Evolutionary conservation across 805 yeast species (phyloP), one percentile per base, ranked within the genome.

Genomic region (Pichia rugopelliculosa): DNA sequence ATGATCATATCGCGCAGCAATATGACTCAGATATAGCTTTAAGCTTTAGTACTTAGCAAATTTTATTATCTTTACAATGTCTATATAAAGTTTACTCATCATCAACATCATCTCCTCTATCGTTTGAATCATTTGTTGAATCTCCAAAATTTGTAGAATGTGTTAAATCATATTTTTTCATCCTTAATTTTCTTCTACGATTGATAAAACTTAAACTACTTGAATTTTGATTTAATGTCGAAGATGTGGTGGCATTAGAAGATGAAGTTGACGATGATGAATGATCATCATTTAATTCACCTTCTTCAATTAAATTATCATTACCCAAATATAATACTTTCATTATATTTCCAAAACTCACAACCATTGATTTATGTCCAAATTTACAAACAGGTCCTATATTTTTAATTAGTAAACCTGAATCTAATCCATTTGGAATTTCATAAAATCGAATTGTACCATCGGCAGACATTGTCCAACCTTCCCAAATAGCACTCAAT

Each of bases 281-380:
- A 56, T 68, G 59, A 59, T 70, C 60, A 59, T 67, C 65, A 49
- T 71, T 74, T 49, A 75, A 73, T 33, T 75, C 73, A 38, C 77
- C 80, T 44, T 75, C 76, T 53, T 80, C 83, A 23, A 84, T 76
- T 52, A 84, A 68, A 51, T 83, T 87, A 49, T 83, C 88, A 56
- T 78, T 82, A 7, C 95, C 95, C 53, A 85, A 70, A 59, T 84
- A 86, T 26, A 87, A 66, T 27, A 87, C 75, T 59, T 83, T 82
- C 74, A 87, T 75, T 17, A 77, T 62, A 54, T 82, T 83, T 26
- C 93, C 95, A 61, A 85, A 82, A 23, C 81, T 81, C 23, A 84
- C 82, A 36, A 85, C 82, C 20, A 86, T 77, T 0, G 93, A 76
- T 56, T 87, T 86, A 59, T 78, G 87, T 0, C 96, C 96, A 59